Evolutionary conservation across 2,329 filamentous ascomycete species (phyloP), one percentile per base, ranked within the genome.

Genomic region (Beauveria sp.): DNA sequence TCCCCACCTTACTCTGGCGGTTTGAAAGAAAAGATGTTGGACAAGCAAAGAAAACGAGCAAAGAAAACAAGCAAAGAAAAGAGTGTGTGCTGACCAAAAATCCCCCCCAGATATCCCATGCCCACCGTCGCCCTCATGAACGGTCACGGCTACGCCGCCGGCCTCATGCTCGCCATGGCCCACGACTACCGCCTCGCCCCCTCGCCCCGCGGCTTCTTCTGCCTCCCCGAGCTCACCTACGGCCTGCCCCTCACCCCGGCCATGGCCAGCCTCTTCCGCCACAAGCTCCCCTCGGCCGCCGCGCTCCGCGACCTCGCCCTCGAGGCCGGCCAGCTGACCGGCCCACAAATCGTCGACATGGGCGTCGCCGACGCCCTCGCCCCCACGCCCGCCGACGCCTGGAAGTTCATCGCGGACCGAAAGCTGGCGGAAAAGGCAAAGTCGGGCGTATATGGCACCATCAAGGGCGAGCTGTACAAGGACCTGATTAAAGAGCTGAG

Each of bases 181-280:
- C 89, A 92, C 74, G 90, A 93, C 75, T 94, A 94, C 76, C 84
- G 91, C 30, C 80, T 94, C 66, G 89, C 90, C 77, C 88, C 88
- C 69, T 82, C 87, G 0, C 69, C 79, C 2, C 79, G 82, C 22
- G 91, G 90, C n/a, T 92, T 85, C 73, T 72, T 90, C 44, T 93
- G 90, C 73, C 76, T 94, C 66, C 93, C 93, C 73, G 90, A 94
- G 76, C 79, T 94, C 16, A 86, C 92, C 66, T 88, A 94, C 64
- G 90, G 90, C 56, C 87, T 87, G 1, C 84, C 87, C n/a, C 81
- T 94, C 41, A 83, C 86, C 65, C 81, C 89, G 3, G 80, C 89
- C 62, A 92, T 96, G 89, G 83, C 82, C 59, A 78, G 80, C 54
- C 83, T 94, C 64, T 93, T 94, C 77, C 80, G 89, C 16, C 76